Base-by-base conservation (phyloP, 164 flowering plant species). In the Stephania yunnanensis region DNA sequence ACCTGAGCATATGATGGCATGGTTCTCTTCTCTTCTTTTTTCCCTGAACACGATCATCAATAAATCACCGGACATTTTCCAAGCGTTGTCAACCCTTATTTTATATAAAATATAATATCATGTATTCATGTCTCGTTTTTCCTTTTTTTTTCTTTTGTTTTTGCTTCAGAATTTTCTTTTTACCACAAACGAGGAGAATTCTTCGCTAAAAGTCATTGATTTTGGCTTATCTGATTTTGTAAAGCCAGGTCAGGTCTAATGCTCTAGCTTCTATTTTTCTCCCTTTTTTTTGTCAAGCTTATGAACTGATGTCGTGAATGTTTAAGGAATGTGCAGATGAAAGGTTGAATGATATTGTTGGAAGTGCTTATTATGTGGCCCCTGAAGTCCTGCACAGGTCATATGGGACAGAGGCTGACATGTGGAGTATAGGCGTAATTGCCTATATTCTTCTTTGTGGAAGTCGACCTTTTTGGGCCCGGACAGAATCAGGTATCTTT, bases 371-470 rank as follows among this genome's bases (percentile, higher is more conserved):
- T 77, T 95, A 95, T 79, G 98, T 95, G 36, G 98, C 99, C 77
- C 99, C 99, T 73, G 99, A 95, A 84, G 99, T 95, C 78, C 85
- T 95, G 70, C 99, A 93, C 78, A 86, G 99, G 85, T 86, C 99
- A 29, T 95, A 95, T 81, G 96, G 97, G 70, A 91, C 96, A 25
- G 99, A 95, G 80, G 99, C 92, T 46, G 99, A 95, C 84, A 91
- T 93, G 92, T 95, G 99, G 99, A 95, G 99, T 81, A 89, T 93
- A 79, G 99, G 99, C 66, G 99, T 95, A 9, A 93, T 95, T 82
- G 96, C 99, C 25, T 95, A 95, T 74, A 95, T 95, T 80, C 94
- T 95, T 80, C 84, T 95, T 12, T 95, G 99, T 80, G 99, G 99
- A 63, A 93, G 98, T 80, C 87, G 99, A 50, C 99, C 99, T 13